Conservation (phyloP, 2,329 filamentous ascomycete genomes). For the Zymoseptoria crescenta region DNA sequence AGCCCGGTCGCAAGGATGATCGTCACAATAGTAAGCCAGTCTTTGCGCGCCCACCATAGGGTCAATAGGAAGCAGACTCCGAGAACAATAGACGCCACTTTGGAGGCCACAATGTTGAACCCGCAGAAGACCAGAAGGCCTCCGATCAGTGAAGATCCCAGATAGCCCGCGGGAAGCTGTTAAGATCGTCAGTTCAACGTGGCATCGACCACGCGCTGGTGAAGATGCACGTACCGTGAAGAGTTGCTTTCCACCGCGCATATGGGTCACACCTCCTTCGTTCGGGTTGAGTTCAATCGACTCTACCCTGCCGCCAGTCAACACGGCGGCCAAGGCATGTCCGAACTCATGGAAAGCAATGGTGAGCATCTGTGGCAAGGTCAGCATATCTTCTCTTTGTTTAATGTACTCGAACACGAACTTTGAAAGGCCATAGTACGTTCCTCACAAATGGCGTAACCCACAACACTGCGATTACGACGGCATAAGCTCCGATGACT, state of each 20-base stretch:
- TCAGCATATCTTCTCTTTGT: slow-evolving; percentile 2
- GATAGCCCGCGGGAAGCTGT: slow-evolving; percentile 62
- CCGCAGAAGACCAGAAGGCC: slow-evolving; percentile 71
- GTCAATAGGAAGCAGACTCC: slow-evolving; percentile 70
- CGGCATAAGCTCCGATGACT: slow-evolving; percentile 63
- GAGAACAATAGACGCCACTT: slow-evolving; percentile 66
- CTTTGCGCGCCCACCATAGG: slow-evolving; percentile 70
- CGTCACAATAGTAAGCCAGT: slow-evolving; percentile 69
- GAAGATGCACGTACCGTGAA: slow-evolving; percentile 41
- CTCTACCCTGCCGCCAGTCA: slow-evolving; percentile 66
- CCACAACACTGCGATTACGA: slow-evolving; percentile 69
- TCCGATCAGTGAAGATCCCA: slow-evolving; percentile 69
- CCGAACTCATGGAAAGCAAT: slow-evolving; percentile 77
- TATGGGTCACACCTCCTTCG: slow-evolving; percentile 71
- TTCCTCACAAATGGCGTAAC: slow-evolving; percentile 69
- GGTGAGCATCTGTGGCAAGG: slow-evolving; percentile 57
- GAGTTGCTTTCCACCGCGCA: slow-evolving; percentile 62
- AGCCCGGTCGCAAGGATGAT: slow-evolving; percentile 62
- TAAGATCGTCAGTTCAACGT: too few species aligned
- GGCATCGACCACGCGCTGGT: too few species aligned
- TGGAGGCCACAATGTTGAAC: slow-evolving; percentile 73
- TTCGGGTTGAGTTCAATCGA: slow-evolving; percentile 67
- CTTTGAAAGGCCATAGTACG: slow-evolving; percentile 75
- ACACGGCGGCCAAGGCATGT: slow-evolving; percentile 64
- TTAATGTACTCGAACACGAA: slow-evolving; percentile 23